A percentile compares a stretch with the other conserved stretches of the same genome.
Evolutionary conservation across 2,329 filamentous ascomycete species (phyloP).

Genomic region (Metarhizium robertsii): DNA sequence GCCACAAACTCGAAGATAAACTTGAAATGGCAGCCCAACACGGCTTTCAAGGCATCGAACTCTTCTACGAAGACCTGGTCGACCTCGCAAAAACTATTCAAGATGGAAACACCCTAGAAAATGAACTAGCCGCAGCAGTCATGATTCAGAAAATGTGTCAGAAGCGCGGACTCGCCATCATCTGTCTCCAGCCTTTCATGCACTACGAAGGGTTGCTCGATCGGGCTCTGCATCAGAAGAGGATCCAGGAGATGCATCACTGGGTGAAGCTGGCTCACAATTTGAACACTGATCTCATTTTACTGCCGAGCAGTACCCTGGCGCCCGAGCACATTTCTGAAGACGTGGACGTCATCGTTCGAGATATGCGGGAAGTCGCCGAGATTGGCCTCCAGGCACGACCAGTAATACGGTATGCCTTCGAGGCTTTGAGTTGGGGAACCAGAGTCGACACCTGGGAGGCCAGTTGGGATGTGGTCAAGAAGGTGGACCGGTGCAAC

Average conservation of each 20-base stretch:
- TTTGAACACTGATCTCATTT: constrained; percentile 61
- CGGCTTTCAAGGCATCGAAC: constrained; percentile 61
- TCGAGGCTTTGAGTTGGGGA: constrained; percentile 66
- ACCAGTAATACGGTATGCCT: constrained; percentile 57
- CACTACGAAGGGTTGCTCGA: constrained; percentile 68
- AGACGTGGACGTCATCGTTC: constrained; percentile 45
- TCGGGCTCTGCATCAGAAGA: constrained; percentile 43
- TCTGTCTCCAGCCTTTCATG: constrained; percentile 68
- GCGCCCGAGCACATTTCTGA: constrained; percentile 33
- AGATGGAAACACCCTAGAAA: constrained; percentile 26
- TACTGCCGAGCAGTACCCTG: constrained; percentile 65
- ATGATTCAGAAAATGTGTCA: constrained; percentile 49
- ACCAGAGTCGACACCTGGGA: constrained; percentile 66
- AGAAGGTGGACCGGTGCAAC: constrained; percentile 55
- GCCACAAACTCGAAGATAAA: constrained; percentile 58
- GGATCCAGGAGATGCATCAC: constrained; percentile 53
- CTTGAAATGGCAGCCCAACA: constrained; percentile 56
- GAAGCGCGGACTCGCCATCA: constrained; percentile 40
- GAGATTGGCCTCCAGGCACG: constrained; percentile 52
- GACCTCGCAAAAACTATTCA: constrained; percentile 42
- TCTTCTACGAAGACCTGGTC: constrained; percentile 69
- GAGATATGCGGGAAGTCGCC: constrained; percentile 55
- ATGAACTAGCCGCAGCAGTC: constrained; percentile 48
- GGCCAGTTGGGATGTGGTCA: constrained; percentile 57
- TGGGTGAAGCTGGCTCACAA: constrained; percentile 61